phyloP scores from a whole-genome alignment of 768 basidiomycete genomes.

The Termitomyces sp. region DNA sequence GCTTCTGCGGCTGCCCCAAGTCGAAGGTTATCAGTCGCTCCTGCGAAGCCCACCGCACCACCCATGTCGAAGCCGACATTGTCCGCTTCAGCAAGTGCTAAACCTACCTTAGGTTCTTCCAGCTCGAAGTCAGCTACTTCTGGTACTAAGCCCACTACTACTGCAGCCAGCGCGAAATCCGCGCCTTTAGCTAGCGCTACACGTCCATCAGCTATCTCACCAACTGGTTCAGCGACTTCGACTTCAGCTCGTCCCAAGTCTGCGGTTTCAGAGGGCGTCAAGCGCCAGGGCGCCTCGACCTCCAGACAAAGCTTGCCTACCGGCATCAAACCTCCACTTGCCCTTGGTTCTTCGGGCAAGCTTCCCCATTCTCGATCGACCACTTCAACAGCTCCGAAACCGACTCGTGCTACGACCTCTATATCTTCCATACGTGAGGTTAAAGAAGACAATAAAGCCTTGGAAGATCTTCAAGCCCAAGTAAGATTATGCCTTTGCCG shows the following conservation, averaged over 20 bases:
- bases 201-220: slow-evolving; percentile 55
- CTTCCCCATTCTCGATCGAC: slow-evolving; percentile 24
- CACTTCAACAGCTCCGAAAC: slow-evolving; percentile 29
- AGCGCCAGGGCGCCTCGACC: slow-evolving; percentile 36
- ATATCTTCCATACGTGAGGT: slow-evolving; percentile 75
- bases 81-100: slow-evolving; percentile 37
- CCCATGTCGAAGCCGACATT: slow-evolving; percentile 32
- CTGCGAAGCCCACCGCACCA: slow-evolving; percentile 32
- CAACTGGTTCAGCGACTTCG: slow-evolving; percentile 49
- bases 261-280: slow-evolving; percentile 63
- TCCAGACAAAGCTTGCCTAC: slow-evolving; percentile 41
- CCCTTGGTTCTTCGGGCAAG: slow-evolving; percentile 26
- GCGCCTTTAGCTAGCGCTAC: slow-evolving; percentile 28
- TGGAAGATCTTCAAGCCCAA: slow-evolving; percentile 59
- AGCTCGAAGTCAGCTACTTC: slow-evolving; percentile 13
- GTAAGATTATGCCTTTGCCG: slow-evolving; percentile 28
- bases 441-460: slow-evolving; percentile 54
- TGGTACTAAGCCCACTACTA: neutral
- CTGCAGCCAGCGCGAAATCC: slow-evolving; percentile 27
- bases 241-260: slow-evolving; percentile 56
- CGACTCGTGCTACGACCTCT: slow-evolving; percentile 51
- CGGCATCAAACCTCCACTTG: slow-evolving; percentile 26
- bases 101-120: slow-evolving; percentile 29
- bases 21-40: slow-evolving; percentile 44
- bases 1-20: slow-evolving; percentile 30